A percentile compares a stretch with the other conserved stretches of the same genome.
These are phyloP conservation scores for Magnaporthiopsis incrustans DNA, from an alignment of 2,329 filamentous ascomycete genomes.

Conservation along the genomic window DNA sequence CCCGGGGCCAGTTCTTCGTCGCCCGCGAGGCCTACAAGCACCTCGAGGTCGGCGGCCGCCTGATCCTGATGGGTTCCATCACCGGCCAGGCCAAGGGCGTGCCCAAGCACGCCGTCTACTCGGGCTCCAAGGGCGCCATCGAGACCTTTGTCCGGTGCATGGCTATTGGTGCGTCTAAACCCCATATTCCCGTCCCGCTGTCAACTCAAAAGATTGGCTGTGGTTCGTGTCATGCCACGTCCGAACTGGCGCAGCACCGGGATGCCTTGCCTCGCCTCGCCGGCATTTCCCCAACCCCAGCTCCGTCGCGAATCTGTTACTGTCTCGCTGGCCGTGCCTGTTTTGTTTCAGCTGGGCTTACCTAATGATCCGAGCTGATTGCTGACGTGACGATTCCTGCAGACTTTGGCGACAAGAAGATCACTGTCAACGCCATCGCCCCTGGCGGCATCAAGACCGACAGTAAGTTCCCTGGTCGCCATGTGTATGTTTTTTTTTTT, in stretches of 20 bases:
- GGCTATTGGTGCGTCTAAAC: slow-evolving; percentile 13
- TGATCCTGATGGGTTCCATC: slow-evolving; percentile 57
- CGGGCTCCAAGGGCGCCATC: slow-evolving; percentile 27
- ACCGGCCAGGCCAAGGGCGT: slow-evolving; percentile 31
- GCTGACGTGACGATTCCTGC: neutral
- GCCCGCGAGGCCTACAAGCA: slow-evolving; percentile 55
- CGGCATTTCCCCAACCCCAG: slow-evolving; percentile 6
- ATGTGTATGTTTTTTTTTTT: too few species aligned
- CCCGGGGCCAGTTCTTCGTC: slow-evolving; percentile 54
- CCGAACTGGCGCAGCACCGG: too few species aligned
- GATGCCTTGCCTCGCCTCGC: neutral
- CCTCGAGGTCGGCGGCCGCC: slow-evolving; percentile 51
- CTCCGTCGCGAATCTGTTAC: neutral
- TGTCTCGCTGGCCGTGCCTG: too few species aligned
- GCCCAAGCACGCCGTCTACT: slow-evolving; percentile 26
- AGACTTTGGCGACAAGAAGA: slow-evolving; percentile 27
- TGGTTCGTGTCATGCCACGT: too few species aligned
- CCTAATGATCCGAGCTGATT: neutral
- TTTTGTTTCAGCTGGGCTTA: neutral
- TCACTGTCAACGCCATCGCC: slow-evolving; percentile 28
- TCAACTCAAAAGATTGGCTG: too few species aligned
- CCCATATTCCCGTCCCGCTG: neutral
- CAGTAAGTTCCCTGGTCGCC: neutral
- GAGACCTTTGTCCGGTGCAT: slow-evolving; percentile 25
- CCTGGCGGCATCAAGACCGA: slow-evolving; percentile 27